phyloP scores from a whole-genome alignment of 2,329 filamentous ascomycete genomes.

The Drechslerella coelobrocha region DNA sequence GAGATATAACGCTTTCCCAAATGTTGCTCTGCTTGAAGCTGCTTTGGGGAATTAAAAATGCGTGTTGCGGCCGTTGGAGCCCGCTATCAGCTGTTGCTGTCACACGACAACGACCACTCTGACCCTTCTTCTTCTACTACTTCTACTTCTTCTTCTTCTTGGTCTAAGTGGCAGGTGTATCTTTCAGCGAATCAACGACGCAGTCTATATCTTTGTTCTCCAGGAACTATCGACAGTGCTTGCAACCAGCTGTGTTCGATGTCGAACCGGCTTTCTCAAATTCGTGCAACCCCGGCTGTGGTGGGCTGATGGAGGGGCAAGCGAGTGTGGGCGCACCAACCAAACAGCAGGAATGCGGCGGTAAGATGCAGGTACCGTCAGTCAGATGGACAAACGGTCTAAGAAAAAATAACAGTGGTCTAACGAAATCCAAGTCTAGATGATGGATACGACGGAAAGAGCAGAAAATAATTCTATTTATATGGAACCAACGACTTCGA shows the following conservation, averaged over 20 bases:
- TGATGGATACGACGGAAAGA: neutral
- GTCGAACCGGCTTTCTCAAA: neutral
- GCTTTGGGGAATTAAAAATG: no score
- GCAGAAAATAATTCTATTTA: no score
- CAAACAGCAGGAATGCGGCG: constrained; percentile 8
- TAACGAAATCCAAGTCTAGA: neutral
- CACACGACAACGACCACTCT: constrained; percentile 21
- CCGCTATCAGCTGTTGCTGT: constrained; percentile 43
- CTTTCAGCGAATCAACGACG: constrained; percentile 10
- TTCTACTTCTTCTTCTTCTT: no score
- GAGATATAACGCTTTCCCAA: constrained; percentile 14
- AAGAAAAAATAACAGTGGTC: neutral
- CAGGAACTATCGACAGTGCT: constrained; percentile 17
- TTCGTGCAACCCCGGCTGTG: constrained; percentile 4
- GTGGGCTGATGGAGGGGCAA: constrained; percentile 15
- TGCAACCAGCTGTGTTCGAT: neutral
- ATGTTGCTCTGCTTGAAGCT: neutral
- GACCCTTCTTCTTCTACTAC: no score
- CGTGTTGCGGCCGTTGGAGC: constrained; percentile 42
- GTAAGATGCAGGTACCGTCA: constrained; percentile 29
- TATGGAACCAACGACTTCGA: no score
- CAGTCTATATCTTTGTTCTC: constrained; percentile 19
- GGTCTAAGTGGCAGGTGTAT: neutral
- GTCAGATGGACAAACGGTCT: neutral
- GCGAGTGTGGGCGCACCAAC: constrained; percentile 44